A percentile compares a stretch with the other conserved stretches of the same genome.
Conservation (phyloP, 2,329 filamentous ascomycete genomes). For the Alternaria sp. region DNA sequence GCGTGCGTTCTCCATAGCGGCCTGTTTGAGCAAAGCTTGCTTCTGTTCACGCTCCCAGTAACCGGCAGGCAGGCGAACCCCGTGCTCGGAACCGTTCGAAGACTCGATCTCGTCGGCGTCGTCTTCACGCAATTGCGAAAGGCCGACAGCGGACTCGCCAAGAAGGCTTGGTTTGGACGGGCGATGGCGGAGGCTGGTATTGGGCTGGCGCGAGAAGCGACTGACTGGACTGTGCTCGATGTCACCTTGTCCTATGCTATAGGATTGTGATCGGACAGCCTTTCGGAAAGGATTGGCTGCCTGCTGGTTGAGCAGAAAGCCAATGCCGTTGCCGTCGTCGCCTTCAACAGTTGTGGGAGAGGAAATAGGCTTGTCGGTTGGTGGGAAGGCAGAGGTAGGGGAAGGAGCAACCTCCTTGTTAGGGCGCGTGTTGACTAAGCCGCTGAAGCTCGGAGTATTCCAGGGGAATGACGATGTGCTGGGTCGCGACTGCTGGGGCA, state of each 20-base stretch:
- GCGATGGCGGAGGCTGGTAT: constrained; percentile 71
- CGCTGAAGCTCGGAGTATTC: constrained; percentile 51
- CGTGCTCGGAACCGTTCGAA: constrained; percentile 64
- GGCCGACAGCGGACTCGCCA: constrained; percentile 61
- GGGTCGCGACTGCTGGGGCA: constrained; percentile 53
- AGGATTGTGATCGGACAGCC: constrained; percentile 93
- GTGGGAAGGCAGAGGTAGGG: constrained; percentile 42
- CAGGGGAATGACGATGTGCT: constrained; percentile 56
- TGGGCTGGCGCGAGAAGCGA: constrained; percentile 58
- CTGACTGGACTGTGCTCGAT: constrained; percentile 55
- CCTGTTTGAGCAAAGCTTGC: constrained; percentile 48
- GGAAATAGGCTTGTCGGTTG: constrained; percentile 34
- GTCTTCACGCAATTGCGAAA: constrained; percentile 50
- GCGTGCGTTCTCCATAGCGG: constrained; percentile 49
- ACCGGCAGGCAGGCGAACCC: constrained; percentile 50
- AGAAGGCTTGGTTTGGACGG: constrained; percentile 81
- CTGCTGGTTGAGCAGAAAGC: constrained; percentile 45
- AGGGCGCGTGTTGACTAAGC: constrained; percentile 30
- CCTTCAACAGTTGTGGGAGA: constrained; percentile 51
- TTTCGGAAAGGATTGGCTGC: constrained; percentile 92
- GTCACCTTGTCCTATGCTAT: constrained; percentile 91
- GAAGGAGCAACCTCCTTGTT: constrained; percentile 48
- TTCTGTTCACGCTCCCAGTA: constrained; percentile 48
- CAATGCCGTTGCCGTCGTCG: constrained; percentile 60
- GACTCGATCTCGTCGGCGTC: constrained; percentile 71